phyloP scores from a whole-genome alignment of 192 early-diverging fungal species.

The Coemansia erecta region DNA sequence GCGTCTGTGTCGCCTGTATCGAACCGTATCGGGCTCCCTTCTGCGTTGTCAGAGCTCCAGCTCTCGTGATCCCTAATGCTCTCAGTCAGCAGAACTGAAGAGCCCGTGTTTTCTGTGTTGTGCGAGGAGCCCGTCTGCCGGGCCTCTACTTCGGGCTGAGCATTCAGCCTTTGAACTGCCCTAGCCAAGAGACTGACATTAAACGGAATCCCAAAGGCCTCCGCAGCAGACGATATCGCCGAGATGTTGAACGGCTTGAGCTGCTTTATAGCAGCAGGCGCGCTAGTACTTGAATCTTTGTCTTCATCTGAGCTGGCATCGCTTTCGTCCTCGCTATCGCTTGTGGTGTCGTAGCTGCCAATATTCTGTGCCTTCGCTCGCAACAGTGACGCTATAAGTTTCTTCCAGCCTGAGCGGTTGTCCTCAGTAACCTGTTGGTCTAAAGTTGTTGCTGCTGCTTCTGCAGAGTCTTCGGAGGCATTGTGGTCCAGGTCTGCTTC shows the following conservation, averaged over 20 bases:
- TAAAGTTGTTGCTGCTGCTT: not conserved
- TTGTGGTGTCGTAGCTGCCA: not conserved
- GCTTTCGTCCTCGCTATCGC: conserved; percentile 4
- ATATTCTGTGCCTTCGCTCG: conserved; percentile 31
- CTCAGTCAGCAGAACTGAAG: conserved; percentile 18
- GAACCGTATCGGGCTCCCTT: not conserved
- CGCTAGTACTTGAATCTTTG: not conserved
- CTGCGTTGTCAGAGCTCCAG: not conserved
- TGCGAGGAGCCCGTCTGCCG: not conserved
- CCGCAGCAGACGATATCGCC: conserved; percentile 49
- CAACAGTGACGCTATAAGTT: conserved; percentile 35
- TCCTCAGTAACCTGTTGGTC: conserved; percentile 1
- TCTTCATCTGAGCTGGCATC: conserved; percentile 10
- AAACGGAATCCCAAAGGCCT: conserved; percentile 55
- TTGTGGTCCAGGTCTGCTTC: conserved; percentile 2
- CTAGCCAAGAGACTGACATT: conserved; percentile 25
- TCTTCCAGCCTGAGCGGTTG: conserved; percentile 44
- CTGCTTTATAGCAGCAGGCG: conserved; percentile 9
- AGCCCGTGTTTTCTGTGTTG: not conserved
- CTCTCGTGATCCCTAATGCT: not conserved
- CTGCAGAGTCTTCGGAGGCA: not conserved
- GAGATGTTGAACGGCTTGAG: conserved; percentile 51
- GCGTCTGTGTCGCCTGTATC: not conserved
- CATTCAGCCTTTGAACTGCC: conserved; percentile 22
- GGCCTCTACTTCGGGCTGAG: not conserved